phyloP scores from a whole-genome alignment of 805 yeast genomes.

The Cyberlindnera japonica region DNA sequence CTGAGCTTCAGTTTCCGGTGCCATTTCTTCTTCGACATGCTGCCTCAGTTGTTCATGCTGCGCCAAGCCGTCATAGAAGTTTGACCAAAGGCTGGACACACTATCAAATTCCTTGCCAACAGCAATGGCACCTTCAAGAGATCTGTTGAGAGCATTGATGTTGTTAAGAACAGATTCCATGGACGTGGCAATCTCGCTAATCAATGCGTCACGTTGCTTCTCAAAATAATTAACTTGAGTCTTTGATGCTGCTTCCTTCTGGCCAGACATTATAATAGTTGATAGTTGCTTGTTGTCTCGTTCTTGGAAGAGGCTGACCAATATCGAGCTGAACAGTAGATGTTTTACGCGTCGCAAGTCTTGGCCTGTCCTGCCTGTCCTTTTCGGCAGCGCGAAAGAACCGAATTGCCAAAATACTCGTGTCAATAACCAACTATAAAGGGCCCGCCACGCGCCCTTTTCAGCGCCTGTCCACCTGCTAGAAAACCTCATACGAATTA shows the following conservation, averaged over 20 bases:
- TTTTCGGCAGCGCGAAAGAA: too few relatives aligned
- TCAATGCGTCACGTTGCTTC: conserved; percentile 52
- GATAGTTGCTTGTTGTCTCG: not conserved
- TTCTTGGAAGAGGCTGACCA: not conserved
- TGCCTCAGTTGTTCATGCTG: conserved; percentile 27
- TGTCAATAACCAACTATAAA: not conserved
- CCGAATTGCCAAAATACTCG: not conserved
- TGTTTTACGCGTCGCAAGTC: not conserved
- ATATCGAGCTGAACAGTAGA: too few relatives aligned
- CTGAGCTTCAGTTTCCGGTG: not conserved
- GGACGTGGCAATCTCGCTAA: conserved; percentile 54
- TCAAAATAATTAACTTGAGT: conserved; percentile 43
- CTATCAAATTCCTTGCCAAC: conserved; percentile 76
- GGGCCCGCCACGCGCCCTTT: not conserved
- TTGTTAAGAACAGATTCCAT: conserved; percentile 65
- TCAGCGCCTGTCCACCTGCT: not conserved
- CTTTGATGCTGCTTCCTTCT: conserved; percentile 8
- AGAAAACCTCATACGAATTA: not conserved
- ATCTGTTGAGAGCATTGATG: conserved; percentile 60
- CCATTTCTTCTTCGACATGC: not conserved
- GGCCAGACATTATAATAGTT: conserved; percentile 2
- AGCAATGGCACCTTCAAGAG: conserved; percentile 62
- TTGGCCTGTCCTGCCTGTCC: not conserved
- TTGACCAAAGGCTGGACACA: conserved; percentile 67
- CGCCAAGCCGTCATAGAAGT: conserved; percentile 54